Percentiles rank a stretch among this genome's conserved stretches.
These are phyloP conservation scores for Ceratopteris richardii DNA, from an alignment of 75 land plant genomes.

Conservation along the genomic window DNA sequence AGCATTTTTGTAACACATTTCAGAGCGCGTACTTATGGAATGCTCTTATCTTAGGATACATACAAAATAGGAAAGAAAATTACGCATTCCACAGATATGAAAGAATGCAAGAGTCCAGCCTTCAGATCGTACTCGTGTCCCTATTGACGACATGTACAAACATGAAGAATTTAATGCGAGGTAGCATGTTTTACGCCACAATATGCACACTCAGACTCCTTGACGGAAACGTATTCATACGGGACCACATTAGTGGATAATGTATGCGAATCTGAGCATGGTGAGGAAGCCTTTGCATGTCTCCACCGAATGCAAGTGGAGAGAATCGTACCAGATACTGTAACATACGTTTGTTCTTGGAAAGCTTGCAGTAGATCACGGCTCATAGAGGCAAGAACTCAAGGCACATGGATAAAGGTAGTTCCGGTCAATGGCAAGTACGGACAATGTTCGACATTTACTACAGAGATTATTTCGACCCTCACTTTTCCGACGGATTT, in stretches of 20 bases:
- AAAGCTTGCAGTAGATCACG: constrained; percentile 11
- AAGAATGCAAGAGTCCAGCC: constrained; percentile 1
- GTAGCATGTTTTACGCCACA: neutral
- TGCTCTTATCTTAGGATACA: neutral
- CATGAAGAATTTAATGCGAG: neutral
- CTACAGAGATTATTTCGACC: too few relatives aligned
- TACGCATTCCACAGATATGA: neutral
- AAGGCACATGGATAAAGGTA: neutral
- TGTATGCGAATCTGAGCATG: constrained; percentile 7
- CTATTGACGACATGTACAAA: constrained; percentile 4
- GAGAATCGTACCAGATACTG: constrained; percentile 4
- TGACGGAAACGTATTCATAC: neutral
- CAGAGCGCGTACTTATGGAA: constrained; percentile 3
- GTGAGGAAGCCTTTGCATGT: constrained; percentile 8
- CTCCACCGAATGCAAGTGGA: constrained; percentile 10
- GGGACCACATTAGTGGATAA: neutral
- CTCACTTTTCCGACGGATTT: too few relatives aligned
- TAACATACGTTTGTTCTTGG: constrained; percentile 7
- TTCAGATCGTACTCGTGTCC: neutral
- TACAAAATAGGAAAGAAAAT: neutral
- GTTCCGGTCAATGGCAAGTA: too few relatives aligned
- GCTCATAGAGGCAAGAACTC: neutral
- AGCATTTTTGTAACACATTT: constrained; percentile 2
- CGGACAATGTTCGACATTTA: too few relatives aligned
- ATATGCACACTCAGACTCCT: neutral